These are phyloP conservation scores for Mycena albidolilacea DNA, from an alignment of 768 basidiomycete genomes.

Conservation along the genomic window DNA sequence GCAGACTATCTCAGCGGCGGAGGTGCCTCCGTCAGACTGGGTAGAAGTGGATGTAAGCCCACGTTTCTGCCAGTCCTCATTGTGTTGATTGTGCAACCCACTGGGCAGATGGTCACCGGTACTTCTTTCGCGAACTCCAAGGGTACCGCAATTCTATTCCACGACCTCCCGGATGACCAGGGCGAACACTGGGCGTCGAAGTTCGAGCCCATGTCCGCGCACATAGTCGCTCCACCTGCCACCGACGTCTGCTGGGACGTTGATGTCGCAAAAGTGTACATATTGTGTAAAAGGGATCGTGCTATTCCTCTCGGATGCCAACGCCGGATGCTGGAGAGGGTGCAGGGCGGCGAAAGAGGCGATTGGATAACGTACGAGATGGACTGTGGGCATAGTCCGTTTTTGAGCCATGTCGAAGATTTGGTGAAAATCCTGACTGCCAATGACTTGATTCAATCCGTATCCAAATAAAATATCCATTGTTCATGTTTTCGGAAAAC, in stretches of 20 bases:
- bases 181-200: not conserved
- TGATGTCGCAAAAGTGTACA: not conserved
- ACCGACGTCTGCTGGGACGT: not conserved
- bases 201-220: not conserved
- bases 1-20: not conserved
- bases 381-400: slow-evolving; percentile 1
- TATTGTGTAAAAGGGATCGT: slow-evolving; percentile 7
- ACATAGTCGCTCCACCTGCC: not conserved
- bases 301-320: not conserved
- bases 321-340: not conserved
- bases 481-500: not conserved
- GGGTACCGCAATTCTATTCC: not conserved
- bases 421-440: not conserved
- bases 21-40: not conserved
- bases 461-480: no score
- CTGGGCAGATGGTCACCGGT: not conserved
- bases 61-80: not conserved
- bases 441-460: no score
- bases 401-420: slow-evolving; percentile 9
- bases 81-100: not conserved
- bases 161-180: not conserved
- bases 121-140: not conserved
- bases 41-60: not conserved
- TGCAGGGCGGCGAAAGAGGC: not conserved
- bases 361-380: slow-evolving; percentile 5